Conservation (phyloP, 768 basidiomycete species). For the Calocybe gangraenosa region DNA sequence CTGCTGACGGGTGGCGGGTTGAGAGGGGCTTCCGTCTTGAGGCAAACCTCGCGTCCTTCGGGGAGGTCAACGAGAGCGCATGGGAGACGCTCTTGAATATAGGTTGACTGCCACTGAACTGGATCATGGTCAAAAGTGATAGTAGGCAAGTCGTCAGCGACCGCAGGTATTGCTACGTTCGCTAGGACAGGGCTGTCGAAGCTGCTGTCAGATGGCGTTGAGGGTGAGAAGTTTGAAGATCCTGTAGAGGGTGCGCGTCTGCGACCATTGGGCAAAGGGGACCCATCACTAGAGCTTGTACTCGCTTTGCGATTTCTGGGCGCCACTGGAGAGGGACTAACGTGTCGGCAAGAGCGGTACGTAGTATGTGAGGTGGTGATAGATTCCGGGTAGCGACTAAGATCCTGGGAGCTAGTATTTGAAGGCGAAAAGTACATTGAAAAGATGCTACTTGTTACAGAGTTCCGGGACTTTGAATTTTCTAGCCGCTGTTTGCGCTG, state of each 20-base stretch:
- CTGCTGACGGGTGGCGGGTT: constrained; percentile 7
- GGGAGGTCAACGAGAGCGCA: constrained; percentile 45
- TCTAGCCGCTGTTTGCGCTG: constrained; percentile 26
- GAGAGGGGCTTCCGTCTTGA: constrained; percentile 8
- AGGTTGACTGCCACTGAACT: constrained; percentile 19
- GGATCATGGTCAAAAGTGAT: constrained; percentile 42
- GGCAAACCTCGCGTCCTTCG: constrained; percentile 41
- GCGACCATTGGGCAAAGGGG: constrained; percentile 19
- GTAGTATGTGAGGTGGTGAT: constrained; percentile 13
- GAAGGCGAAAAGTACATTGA: constrained; percentile 57
- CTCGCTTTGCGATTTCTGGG: constrained; percentile 14
- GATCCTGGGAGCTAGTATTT: constrained; percentile 19
- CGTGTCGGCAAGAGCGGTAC: constrained; percentile 4
- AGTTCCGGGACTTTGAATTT: constrained; percentile 29
- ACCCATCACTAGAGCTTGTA: constrained; percentile 17
- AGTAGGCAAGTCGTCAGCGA: constrained; percentile 33
- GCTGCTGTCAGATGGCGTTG: constrained; percentile 33
- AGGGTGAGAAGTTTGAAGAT: constrained; percentile 40
- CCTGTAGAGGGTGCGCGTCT: constrained; percentile 33
- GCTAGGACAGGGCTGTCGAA: constrained; percentile 26
- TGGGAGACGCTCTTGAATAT: constrained; percentile 21
- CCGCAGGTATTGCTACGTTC: constrained; percentile 24
- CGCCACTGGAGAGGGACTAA: not conserved
- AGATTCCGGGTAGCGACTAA: constrained; percentile 15
- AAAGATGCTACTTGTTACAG: constrained; percentile 51